Evolutionary conservation across 495 filamentous ascomycete genomes (phyloP).

Genomic region (Neurospora sp.): DNA sequence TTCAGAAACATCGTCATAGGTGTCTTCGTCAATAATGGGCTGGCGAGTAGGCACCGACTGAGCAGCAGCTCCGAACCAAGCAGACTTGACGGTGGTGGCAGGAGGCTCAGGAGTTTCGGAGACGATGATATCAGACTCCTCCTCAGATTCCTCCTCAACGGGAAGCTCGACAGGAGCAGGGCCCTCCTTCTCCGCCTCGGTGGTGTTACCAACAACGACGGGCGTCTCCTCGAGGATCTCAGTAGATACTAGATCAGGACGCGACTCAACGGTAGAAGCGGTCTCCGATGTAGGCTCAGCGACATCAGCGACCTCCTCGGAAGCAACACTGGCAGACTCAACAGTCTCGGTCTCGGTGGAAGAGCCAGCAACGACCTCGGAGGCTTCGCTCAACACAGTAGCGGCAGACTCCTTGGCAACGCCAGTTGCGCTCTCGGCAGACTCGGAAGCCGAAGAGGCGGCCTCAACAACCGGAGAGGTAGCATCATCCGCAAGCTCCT

Average conservation of each 20-base stretch:
- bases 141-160: constrained; percentile 6
- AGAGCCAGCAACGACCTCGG: background rate
- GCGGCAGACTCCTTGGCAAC: background rate
- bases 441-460: background rate
- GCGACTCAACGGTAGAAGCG: constrained; percentile 3
- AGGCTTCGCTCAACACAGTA: background rate
- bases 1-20: constrained; percentile 45
- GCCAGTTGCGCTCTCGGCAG: background rate
- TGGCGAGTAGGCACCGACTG: constrained; percentile 32
- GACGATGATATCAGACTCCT: constrained; percentile 1
- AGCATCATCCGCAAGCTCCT: constrained; percentile 2
- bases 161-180: constrained; percentile 41
- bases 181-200: constrained; percentile 37
- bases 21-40: constrained; percentile 31
- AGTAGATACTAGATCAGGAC: constrained; percentile 12
- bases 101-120: background rate
- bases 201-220: constrained; percentile 16
- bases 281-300: constrained; percentile 14
- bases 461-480: constrained; percentile 5
- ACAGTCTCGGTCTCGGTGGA: background rate
- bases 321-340: background rate
- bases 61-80: constrained; percentile 35
- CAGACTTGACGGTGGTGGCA: constrained; percentile 24
- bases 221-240: constrained; percentile 16
- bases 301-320: constrained; percentile 5